Conservation (phyloP, 2,329 filamentous ascomycete genomes). For the Penicillium corylophilum region DNA sequence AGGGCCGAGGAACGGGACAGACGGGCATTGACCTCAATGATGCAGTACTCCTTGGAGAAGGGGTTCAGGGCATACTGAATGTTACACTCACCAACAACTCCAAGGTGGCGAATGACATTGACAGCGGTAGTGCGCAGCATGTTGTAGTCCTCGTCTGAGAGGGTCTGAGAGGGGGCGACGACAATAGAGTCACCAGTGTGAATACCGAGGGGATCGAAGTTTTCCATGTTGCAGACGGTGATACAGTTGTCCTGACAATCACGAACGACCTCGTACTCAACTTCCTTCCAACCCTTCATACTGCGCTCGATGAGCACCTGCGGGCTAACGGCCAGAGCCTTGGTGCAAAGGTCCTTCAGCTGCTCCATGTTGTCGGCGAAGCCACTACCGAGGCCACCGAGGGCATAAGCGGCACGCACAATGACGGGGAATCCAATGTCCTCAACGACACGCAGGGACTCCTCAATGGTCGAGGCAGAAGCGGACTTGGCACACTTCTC, state of each 20-base stretch:
- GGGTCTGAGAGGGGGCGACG: slow-evolving; percentile 92
- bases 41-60: slow-evolving; percentile 93
- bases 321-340: slow-evolving; percentile 90
- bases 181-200: slow-evolving; percentile 98
- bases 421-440: slow-evolving; percentile 96
- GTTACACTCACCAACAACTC: slow-evolving; percentile 97
- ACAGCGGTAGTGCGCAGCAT: slow-evolving; percentile 97
- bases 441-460: slow-evolving; percentile 84
- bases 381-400: slow-evolving; percentile 91
- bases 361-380: slow-evolving; percentile 88
- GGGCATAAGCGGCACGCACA: slow-evolving; percentile 90
- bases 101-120: slow-evolving; percentile 94
- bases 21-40: slow-evolving; percentile 98
- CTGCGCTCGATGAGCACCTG: slow-evolving; percentile 95
- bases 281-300: slow-evolving; percentile 99
- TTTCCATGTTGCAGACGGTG: slow-evolving; percentile 99
- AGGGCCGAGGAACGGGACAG: slow-evolving; percentile 92
- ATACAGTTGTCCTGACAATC: slow-evolving; percentile 97
- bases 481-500: slow-evolving; percentile 98
- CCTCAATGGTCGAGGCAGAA: slow-evolving; percentile 82
- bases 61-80: slow-evolving; percentile 98
- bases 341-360: slow-evolving; percentile 83
- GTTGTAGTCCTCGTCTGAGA: slow-evolving; percentile 98
- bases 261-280: slow-evolving; percentile 97
- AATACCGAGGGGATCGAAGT: slow-evolving; percentile 97